Percentiles rank a stretch among this genome's conserved stretches.
These are phyloP conservation scores for Dipodascopsis uninucleata DNA, from an alignment of 805 yeast genomes.

Conservation along the genomic window DNA sequence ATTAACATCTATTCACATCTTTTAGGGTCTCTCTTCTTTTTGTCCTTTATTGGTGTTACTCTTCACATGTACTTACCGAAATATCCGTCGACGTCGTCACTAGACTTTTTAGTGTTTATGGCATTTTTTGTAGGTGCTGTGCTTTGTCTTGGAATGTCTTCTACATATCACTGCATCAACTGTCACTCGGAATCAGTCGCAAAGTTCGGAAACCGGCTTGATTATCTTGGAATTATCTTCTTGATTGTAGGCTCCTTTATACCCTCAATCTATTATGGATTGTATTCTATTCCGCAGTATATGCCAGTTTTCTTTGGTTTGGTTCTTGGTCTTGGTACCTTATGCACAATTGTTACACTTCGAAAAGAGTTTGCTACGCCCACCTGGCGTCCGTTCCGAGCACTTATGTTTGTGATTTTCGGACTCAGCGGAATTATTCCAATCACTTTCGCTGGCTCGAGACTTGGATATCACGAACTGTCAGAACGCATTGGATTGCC, in stretches of 20 bases:
- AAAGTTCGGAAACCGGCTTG: slow-evolving; percentile 62
- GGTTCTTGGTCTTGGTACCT: slow-evolving; percentile 53
- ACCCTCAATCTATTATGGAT: slow-evolving; percentile 47
- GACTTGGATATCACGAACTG: slow-evolving; percentile 40
- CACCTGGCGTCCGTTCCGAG: slow-evolving; percentile 71
- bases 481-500: slow-evolving; percentile 48
- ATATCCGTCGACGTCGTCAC: slow-evolving; percentile 33
- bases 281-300: slow-evolving; percentile 39
- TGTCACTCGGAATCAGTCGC: slow-evolving; percentile 58
- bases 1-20: slow-evolving; percentile 69
- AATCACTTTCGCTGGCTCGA: slow-evolving; percentile 49
- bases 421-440: slow-evolving; percentile 79
- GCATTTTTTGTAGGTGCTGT: slow-evolving; percentile 57
- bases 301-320: slow-evolving; percentile 37
- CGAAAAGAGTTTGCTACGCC: slow-evolving; percentile 64
- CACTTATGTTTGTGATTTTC: slow-evolving; percentile 71
- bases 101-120: slow-evolving; percentile 51
- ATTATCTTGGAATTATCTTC: slow-evolving; percentile 70
- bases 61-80: slow-evolving; percentile 28
- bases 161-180: slow-evolving; percentile 63
- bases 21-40: slow-evolving; percentile 32
- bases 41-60: slow-evolving; percentile 20
- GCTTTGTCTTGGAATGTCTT: slow-evolving; percentile 58
- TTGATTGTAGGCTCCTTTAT: slow-evolving; percentile 63
- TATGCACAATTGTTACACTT: slow-evolving; percentile 62